Base-by-base conservation (phyloP, 1,284 basidiomycete genomes). In the Trametes versicolor region DNA sequence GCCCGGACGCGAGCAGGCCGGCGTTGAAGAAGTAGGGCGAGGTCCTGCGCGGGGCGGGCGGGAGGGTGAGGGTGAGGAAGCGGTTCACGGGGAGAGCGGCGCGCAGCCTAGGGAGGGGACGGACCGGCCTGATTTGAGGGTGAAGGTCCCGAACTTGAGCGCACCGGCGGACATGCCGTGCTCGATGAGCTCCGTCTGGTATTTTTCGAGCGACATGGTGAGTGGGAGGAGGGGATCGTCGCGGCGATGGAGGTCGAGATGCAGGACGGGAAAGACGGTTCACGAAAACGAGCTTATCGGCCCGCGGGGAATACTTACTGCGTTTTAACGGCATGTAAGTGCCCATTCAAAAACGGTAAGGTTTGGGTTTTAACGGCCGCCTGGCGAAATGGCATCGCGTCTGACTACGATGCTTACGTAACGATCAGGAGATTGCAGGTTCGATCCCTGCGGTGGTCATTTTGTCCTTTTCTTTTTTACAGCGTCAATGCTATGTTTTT, bases 21-120 rank as follows among this genome's bases (percentile, higher is more conserved):
- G 95, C 95, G 76, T 99, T 98, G 87, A 98, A 97, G 78, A 99
- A 99, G 82, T 99, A 99, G 1, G 97, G 97, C 15, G 96, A 98
- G 63, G 87, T 81, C 43, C 94, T 95, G 76, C 43, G n/a, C 34
- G 45, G 23, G 19, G 45, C 9, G 45, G 23, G 49, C 51, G 19
- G n/a, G n/a, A n/a, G 25, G 29, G 53, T 39, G 53, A 5, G 47
- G n/a, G 50, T 45, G 57, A 61, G 59, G 53, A 25, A 9, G 50
- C 29, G 19, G 57, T 39, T 61, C 32, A 63, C 43, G 37, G 41
- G 43, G 58, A 53, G n/a, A 23, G 53, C 45, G 64, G 12, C 23
- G 48, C 15, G 25, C 43, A 48, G 29, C 29, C 29, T 32, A 43
- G 19, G 39, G 53, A 52, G 13, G 50, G 52, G 55, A 81, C 90